These are phyloP conservation scores for Cladophialophora carrionii DNA, from an alignment of 2,329 filamentous ascomycete genomes.

Conservation along the genomic window DNA sequence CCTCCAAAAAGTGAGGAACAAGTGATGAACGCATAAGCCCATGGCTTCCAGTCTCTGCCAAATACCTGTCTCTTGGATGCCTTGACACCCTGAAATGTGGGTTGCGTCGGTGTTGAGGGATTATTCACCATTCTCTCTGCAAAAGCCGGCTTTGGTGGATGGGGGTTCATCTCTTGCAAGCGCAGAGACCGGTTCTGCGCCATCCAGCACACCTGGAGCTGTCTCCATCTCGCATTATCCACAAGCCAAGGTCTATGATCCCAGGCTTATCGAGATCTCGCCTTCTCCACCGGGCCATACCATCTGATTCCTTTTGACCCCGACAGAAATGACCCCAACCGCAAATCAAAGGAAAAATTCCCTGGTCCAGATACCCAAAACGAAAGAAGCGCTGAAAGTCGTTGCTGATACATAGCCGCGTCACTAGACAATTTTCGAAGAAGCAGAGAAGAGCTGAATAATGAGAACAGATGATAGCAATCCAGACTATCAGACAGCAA, in stretches of 20 bases:
- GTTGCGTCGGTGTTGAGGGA: neutral
- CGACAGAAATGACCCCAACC: conserved; percentile 11
- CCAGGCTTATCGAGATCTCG: neutral
- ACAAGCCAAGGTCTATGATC: neutral
- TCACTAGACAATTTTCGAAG: conserved; percentile 34
- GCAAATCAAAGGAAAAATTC: conserved; percentile 8
- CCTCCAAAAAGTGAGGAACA: neutral
- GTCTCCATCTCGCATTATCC: neutral
- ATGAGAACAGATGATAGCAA: conserved; percentile 27
- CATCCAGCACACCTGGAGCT: neutral
- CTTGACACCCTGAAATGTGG: neutral
- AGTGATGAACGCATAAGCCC: neutral
- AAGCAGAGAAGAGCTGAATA: conserved; percentile 29
- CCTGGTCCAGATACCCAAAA: conserved; percentile 8
- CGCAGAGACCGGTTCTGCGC: neutral
- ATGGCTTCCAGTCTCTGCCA: neutral
- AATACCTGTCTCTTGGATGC: neutral
- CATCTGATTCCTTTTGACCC: conserved; percentile 10
- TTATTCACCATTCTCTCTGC: neutral
- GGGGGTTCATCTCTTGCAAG: neutral
- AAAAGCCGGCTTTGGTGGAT: neutral
- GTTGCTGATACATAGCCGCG: conserved; percentile 38
- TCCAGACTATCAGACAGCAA: conserved; percentile 33
- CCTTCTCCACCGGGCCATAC: neutral
- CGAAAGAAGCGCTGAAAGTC: conserved; percentile 28